These are phyloP conservation scores for Aspergillus fumigatus DNA, from an alignment of 2,329 filamentous ascomycete species.

Conservation along the genomic window DNA sequence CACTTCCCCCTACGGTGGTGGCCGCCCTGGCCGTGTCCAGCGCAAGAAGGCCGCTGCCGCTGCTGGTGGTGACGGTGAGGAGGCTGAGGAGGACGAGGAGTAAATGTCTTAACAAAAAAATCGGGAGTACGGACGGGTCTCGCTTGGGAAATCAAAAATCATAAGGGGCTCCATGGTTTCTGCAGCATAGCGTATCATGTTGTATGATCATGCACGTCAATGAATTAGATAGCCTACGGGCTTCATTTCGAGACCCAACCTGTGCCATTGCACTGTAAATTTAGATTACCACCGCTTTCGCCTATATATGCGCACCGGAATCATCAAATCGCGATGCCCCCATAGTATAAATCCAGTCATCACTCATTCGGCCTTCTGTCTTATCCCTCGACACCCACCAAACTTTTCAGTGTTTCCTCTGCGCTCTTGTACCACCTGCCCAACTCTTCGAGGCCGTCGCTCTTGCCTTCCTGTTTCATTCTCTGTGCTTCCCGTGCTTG, in stretches of 20 bases:
- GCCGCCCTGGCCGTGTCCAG: constrained; percentile 92
- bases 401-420: constrained; percentile 37
- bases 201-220: constrained; percentile 37
- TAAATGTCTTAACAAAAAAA: constrained; percentile 33
- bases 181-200: constrained; percentile 37
- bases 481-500: constrained; percentile 45
- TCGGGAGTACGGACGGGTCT: constrained; percentile 35
- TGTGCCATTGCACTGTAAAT: constrained; percentile 2
- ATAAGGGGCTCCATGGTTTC: constrained; percentile 32
- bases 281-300: neutral
- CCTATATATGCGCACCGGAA: constrained; percentile 4
- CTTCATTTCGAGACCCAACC: constrained; percentile 32
- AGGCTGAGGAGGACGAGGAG: constrained; percentile 79
- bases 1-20: constrained; percentile 95
- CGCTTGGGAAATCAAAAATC: constrained; percentile 30
- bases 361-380: constrained; percentile 13
- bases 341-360: constrained; percentile 12
- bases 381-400: constrained; percentile 32
- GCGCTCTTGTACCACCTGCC: constrained; percentile 43
- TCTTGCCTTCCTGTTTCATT: constrained; percentile 42
- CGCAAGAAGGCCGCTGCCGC: constrained; percentile 99
- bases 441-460: constrained; percentile 44
- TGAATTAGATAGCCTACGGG: constrained; percentile 34
- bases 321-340: constrained; percentile 22
- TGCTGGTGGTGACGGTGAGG: constrained; percentile 57